Evolutionary conservation across 192 early-diverging fungal genomes (phyloP), one percentile per base, ranked within the genome.

Genomic region (Powellomyces hirtus): DNA sequence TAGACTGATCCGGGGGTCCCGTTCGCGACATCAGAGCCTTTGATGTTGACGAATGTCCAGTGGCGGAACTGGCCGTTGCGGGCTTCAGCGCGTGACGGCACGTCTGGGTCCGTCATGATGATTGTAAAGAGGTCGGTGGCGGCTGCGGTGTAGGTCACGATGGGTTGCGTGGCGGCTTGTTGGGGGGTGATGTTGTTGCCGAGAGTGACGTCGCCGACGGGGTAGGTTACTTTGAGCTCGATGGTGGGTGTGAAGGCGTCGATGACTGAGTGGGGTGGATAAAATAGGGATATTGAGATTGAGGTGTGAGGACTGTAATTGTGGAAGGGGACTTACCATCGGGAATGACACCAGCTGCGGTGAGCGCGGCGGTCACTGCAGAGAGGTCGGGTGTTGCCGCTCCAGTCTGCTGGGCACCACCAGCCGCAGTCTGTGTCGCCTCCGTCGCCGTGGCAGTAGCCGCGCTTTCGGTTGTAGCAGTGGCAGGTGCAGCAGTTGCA

Each of bases 51-150:
- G 33, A 84, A 74, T 4, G 82, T 56, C 85, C 82, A 84, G 58
- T 87, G 85, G 42, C 85, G 81, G 68, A 74, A 87, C 38, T 84
- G 73, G 30, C 81, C 70, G 30, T 62, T 66, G 29, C 65, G 75
- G 46, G 46, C 46, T 33, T 82, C 55, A 0, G 33, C 42, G 22
- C 73, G 71, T 51, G 76, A 74, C 13, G 85, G 85, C 24, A 83
- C 85, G 71, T 87, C 85, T 16, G 83, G 83, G 56, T 87, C 85
- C 24, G 74, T 65, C 83, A 83, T 55, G 26, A 70, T 20, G 2
- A 59, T 38, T 7, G 53, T 62, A 24, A 1, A 20, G 11, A 49
- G 46, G 46, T 49, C 46, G 46, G 3, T 49, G 5, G 3, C 46
- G 46, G 5, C 5, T 14, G 46, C n/a, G 46, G 46, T 49, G 16